phyloP scores from a whole-genome alignment of 768 basidiomycete species.

The Vishniacozyma victoriae region DNA sequence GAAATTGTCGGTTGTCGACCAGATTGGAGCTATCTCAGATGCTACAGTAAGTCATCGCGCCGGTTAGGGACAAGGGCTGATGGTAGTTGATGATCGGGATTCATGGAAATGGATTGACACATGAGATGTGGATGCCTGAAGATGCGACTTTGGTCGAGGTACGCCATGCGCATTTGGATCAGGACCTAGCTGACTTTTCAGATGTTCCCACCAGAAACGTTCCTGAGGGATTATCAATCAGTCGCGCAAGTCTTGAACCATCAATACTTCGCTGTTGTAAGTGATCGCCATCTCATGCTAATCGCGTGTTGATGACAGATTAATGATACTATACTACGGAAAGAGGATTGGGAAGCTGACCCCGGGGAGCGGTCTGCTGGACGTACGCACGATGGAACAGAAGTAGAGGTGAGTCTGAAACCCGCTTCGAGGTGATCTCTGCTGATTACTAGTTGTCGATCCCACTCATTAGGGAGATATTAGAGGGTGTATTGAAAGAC shows the following conservation, averaged over 20 bases:
- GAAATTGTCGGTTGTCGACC: conserved; percentile 17
- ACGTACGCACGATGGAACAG: too few relatives aligned
- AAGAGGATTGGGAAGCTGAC: too few relatives aligned
- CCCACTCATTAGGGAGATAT: too few relatives aligned
- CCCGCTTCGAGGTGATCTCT: too few relatives aligned
- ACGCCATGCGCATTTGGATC: not conserved
- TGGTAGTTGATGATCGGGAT: conserved; percentile 25
- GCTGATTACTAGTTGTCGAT: too few relatives aligned
- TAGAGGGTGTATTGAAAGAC: too few relatives aligned
- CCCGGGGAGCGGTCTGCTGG: too few relatives aligned
- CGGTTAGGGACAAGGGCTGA: not conserved
- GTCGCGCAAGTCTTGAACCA: conserved; percentile 20
- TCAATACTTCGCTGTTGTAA: conserved; percentile 18
- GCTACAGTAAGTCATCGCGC: conserved; percentile 16
- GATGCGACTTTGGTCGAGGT: conserved; percentile 23
- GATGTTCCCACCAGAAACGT: conserved; percentile 5
- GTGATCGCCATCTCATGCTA: not conserved
- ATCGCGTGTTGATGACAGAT: too few relatives aligned
- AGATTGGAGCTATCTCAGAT: conserved; percentile 22
- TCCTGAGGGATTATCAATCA: conserved; percentile 20
- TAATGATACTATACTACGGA: too few relatives aligned
- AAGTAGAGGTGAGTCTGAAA: too few relatives aligned
- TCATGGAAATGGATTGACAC: conserved; percentile 28
- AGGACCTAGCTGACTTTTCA: not conserved
- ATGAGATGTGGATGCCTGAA: conserved; percentile 21